Evolutionary conservation across 305 asterid genomes (phyloP).

Genomic region (Petunia hybrid): DNA sequence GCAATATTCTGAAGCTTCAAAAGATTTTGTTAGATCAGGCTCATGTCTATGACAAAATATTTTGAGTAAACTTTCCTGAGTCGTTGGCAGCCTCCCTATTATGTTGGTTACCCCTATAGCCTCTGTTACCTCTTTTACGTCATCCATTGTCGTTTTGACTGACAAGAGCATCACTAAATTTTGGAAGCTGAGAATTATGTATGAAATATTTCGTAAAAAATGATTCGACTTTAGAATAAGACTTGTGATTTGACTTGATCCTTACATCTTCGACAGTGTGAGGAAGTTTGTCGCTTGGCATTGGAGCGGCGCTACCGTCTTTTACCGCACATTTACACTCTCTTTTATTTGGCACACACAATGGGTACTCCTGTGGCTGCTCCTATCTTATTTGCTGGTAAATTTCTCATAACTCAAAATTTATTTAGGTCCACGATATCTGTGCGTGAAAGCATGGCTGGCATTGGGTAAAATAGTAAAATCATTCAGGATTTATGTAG

Average conservation of each 20-base stretch:
- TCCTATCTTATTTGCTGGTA: constrained; percentile 90
- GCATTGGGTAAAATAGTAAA: constrained; percentile 14
- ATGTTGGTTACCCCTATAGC: too few relatives aligned
- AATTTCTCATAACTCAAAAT: constrained; percentile 25
- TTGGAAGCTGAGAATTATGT: neutral
- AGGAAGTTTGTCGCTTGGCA: constrained; percentile 97
- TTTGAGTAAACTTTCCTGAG: too few relatives aligned
- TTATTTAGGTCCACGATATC: constrained; percentile 31
- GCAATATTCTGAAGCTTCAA: neutral
- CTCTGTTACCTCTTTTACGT: too few relatives aligned
- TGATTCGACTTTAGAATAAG: neutral
- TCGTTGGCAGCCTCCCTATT: too few relatives aligned
- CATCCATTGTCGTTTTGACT: too few relatives aligned
- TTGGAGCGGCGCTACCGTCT: constrained; percentile 88
- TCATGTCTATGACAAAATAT: neutral
- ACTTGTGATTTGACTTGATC: constrained; percentile 4
- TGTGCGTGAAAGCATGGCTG: constrained; percentile 23
- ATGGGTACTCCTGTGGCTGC: constrained; percentile 84
- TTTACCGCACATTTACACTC: constrained; percentile 87
- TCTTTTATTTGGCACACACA: constrained; percentile 86
- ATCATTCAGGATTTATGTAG: neutral
- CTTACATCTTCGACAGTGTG: constrained; percentile 58
- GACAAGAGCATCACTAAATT: too few relatives aligned
- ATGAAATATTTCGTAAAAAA: neutral
- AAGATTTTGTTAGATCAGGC: constrained; percentile 10